Evolutionary conservation across 2,329 filamentous ascomycete species (phyloP).

Genomic region (Exutisphaerella laricina): DNA sequence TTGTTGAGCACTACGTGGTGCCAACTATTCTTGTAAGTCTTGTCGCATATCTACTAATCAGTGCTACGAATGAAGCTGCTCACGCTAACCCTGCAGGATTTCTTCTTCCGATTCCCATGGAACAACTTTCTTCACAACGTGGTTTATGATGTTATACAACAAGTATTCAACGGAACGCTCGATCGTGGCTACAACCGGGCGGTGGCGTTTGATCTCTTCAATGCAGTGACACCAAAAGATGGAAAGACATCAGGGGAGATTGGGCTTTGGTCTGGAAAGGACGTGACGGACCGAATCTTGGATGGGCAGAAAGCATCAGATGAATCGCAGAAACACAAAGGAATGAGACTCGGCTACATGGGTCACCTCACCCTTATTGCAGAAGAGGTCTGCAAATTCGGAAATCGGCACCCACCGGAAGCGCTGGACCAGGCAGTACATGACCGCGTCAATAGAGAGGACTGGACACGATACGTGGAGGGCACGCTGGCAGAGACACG

Average conservation of each 20-base stretch:
- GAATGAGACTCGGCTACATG: constrained; percentile 96
- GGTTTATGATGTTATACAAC: constrained; percentile 97
- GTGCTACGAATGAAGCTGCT: no score
- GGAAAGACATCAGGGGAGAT: constrained; percentile 20
- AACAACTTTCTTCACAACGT: constrained; percentile 99
- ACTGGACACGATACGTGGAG: constrained; percentile 94
- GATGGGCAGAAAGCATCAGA: constrained; percentile 84
- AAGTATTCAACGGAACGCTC: constrained; percentile 98
- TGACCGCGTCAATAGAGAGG: constrained; percentile 79
- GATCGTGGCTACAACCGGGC: constrained; percentile 89
- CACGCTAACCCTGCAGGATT: constrained; percentile 55
- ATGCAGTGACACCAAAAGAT: constrained; percentile 18
- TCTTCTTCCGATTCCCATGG: constrained; percentile 98
- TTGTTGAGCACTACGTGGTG: constrained; percentile 89
- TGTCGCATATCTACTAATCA: no score
- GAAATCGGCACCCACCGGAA: constrained; percentile 86
- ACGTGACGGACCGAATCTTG: constrained; percentile 86
- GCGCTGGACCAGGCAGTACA: constrained; percentile 76
- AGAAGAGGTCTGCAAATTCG: constrained; percentile 98
- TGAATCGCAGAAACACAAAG: constrained; percentile 72
- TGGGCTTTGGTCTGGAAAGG: constrained; percentile 59
- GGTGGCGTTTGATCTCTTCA: constrained; percentile 83
- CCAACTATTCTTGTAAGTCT: constrained; percentile 82
- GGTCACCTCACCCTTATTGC: constrained; percentile 94
- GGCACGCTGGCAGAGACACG: constrained; percentile 87